These are phyloP conservation scores for Cryptococcus sp. DNA, from an alignment of 1,284 basidiomycete species.

Conservation along the genomic window DNA sequence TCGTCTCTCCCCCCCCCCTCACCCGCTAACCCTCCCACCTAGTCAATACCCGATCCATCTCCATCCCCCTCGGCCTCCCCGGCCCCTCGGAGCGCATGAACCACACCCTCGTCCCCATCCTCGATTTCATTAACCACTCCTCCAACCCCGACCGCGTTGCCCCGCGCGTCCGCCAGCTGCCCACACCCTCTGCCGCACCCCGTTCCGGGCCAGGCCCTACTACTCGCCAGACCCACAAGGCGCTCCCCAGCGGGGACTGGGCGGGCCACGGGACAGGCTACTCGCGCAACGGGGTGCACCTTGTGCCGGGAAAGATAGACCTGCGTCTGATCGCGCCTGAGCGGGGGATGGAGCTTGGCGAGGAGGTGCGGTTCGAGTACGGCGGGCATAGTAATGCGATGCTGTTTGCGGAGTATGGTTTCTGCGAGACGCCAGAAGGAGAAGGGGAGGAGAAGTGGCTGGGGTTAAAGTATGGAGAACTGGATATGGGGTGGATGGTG, in stretches of 20 bases:
- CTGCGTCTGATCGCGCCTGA: constrained; percentile 60
- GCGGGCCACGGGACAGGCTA: constrained; percentile 51
- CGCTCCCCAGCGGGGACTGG: not conserved
- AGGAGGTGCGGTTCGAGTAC: constrained; percentile 71
- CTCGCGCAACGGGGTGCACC: constrained; percentile 49
- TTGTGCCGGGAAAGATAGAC: constrained; percentile 48
- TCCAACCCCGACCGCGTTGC: constrained; percentile 26
- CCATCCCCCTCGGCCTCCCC: constrained; percentile 61
- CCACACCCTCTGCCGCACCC: constrained; percentile 15
- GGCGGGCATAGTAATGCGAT: constrained; percentile 68
- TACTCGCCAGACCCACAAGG: not conserved
- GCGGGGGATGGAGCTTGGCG: constrained; percentile 52
- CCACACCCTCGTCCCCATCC: constrained; percentile 73
- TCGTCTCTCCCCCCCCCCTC: not conserved
- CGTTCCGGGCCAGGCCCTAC: not conserved
- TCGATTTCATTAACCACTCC: constrained; percentile 81
- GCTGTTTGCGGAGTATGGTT: constrained; percentile 81
- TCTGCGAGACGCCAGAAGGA: constrained; percentile 53
- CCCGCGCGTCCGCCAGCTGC: constrained; percentile 25
- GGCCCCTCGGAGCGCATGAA: constrained; percentile 58
- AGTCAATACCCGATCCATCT: constrained; percentile 87
- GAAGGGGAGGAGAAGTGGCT: constrained; percentile 34
- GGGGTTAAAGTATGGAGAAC: constrained; percentile 51
- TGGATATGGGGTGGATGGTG: constrained; percentile 61
- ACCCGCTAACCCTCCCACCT: constrained; percentile 12